Percentiles rank a stretch among this genome's conserved stretches.
Evolutionary conservation across 305 asterid genomes (phyloP).

Genomic region (Ruellia speciosa): DNA sequence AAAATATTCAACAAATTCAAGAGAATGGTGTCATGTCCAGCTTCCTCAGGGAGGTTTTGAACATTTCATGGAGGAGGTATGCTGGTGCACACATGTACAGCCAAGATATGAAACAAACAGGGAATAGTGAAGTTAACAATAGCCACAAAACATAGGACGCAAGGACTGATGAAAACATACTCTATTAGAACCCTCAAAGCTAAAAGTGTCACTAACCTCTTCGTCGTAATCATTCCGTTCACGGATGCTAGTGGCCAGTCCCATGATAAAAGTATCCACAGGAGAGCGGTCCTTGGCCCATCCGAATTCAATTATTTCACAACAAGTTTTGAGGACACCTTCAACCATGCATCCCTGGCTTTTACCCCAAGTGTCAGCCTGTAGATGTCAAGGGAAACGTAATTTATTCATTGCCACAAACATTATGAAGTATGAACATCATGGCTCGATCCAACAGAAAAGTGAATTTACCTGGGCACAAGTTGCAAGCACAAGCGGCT

Average conservation of each 20-base stretch:
- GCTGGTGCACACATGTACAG: too few relatives aligned
- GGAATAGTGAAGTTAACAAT: slow-evolving; percentile 1
- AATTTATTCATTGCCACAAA: slow-evolving; percentile 8
- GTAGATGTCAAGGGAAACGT: slow-evolving; percentile 14
- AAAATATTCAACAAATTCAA: too few relatives aligned
- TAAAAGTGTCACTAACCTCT: slow-evolving; percentile 47
- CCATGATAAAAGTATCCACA: slow-evolving; percentile 88
- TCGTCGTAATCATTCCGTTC: slow-evolving; percentile 84
- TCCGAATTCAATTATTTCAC: slow-evolving; percentile 86
- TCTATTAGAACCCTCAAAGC: neutral
- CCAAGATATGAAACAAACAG: slow-evolving; percentile 4
- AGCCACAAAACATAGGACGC: slow-evolving; percentile 13
- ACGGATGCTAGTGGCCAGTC: slow-evolving; percentile 79
- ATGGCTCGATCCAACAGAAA: slow-evolving; percentile 18
- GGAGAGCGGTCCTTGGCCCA: slow-evolving; percentile 90
- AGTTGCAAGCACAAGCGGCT: slow-evolving; percentile 78
- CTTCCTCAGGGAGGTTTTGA: too few relatives aligned
- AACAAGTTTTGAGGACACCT: slow-evolving; percentile 81
- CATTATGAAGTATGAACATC: slow-evolving; percentile 16
- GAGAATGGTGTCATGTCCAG: too few relatives aligned
- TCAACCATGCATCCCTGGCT: slow-evolving; percentile 84
- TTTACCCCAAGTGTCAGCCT: slow-evolving; percentile 77
- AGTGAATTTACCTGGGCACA: slow-evolving; percentile 68
- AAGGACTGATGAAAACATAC: slow-evolving; percentile 9
- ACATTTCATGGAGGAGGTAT: too few relatives aligned